Evolutionary conservation across 176 grass and related monocot species (phyloP), one percentile per base, ranked within the genome.

Genomic region (Oryza brachyantha): DNA sequence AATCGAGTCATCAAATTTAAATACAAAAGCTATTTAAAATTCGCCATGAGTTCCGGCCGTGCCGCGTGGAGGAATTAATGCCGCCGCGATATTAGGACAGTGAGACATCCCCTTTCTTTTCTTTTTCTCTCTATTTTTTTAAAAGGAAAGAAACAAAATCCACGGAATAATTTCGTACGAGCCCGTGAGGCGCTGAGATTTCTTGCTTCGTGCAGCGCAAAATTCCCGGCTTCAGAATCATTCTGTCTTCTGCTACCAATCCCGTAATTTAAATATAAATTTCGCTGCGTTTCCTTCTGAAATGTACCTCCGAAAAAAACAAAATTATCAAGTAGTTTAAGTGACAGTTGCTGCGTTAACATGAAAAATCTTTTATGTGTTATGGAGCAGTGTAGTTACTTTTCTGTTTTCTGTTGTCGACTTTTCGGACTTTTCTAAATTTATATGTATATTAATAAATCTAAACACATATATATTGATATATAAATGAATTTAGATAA

Each of bases 51-150:
- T 46, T 62, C 62, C 39, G 50, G 75, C 68, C 61, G 52, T 74
- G 86, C 80, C 74, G 80, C 68, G 68, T 79, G 69, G 86, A 79
- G 62, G 61, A 78, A 74, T 88, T 48, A 88, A 61, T 63, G 75
- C 74, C 69, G 75, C 81, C 70, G 81, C 61, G 81, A 80, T 54
- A 8, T 29, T 64, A 65, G 52, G 32, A 10, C 54, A 43, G 31
- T 28, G 41, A 79, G 54, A 63, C 74, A 61, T 42, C 5, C 27
- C 29, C 36, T 42, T 60, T 27, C 5, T 61, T 2, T 12, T 22
- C 26, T 76, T 25, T 19, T 25, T 74, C 42, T 2, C 17, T 21
- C 13, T 7, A n/a, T n/a, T 62, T 42, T 55, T 16, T 77, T 66
- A 19, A n/a, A 58, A 12, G 28, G n/a, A 78, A 87, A 22, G 16